Conservation (phyloP, 2,329 filamentous ascomycete species). For the Fusarium albidum region DNA sequence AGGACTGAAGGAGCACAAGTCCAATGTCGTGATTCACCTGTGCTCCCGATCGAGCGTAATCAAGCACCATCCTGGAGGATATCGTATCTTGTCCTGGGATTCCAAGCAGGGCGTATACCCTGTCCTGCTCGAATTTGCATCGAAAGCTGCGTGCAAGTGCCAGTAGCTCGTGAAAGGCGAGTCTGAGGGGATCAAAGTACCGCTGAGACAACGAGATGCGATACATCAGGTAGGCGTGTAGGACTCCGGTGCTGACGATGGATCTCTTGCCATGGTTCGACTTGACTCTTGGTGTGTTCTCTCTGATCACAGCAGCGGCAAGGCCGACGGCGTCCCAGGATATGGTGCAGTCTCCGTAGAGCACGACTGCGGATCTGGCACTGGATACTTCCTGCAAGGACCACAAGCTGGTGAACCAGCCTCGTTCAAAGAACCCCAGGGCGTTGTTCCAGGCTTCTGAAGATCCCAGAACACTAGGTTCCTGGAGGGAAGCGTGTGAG, state of each 20-base stretch:
- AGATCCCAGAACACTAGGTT: neutral
- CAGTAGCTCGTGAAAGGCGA: neutral
- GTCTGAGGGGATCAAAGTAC: neutral
- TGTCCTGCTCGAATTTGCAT: no score
- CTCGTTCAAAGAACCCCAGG: neutral
- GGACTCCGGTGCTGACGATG: neutral
- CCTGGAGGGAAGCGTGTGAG: no score
- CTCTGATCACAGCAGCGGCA: constrained; percentile 3
- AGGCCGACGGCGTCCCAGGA: constrained; percentile 4
- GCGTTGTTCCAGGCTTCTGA: neutral
- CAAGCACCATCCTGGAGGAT: neutral
- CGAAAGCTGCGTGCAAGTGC: no score
- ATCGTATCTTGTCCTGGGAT: no score
- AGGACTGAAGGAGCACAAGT: neutral
- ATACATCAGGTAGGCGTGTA: constrained; percentile 9
- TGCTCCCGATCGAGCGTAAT: neutral
- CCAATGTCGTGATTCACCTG: neutral
- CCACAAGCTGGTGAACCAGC: constrained; percentile 5
- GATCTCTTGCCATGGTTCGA: neutral
- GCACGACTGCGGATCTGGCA: neutral
- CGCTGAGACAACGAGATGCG: constrained; percentile 4
- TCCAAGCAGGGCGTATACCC: no score
- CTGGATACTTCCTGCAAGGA: constrained; percentile 4
- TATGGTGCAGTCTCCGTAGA: neutral
- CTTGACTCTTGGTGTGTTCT: constrained; percentile 1